Base-by-base conservation (phyloP, 2,329 filamentous ascomycete genomes). In the Verticillium albo-atrum region DNA sequence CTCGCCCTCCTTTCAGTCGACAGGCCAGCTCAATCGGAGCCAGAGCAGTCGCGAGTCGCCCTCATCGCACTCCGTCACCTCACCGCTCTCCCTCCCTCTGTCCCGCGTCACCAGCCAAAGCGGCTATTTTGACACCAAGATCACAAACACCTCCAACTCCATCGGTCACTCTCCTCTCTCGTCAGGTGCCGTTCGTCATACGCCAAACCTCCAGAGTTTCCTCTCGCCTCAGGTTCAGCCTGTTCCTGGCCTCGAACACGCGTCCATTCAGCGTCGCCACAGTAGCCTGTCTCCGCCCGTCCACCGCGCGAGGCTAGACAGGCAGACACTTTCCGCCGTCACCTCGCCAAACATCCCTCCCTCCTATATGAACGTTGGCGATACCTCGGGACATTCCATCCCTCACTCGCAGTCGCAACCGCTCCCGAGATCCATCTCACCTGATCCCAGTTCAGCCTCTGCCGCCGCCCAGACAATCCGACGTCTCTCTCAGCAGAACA, bases 401-500 rank as follows among this genome's bases (percentile, higher is more conserved):
- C 68, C 68, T 20, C 20, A 52, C 27, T 65, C 65, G 6, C 68
- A 73, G 28, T 47, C 42, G 10, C 42, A 47, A 23, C 42, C 42
- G 42, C 42, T 47, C n/a, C 70, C 70, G 25, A 66, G 67, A 32
- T 67, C 68, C 7, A 64, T 62, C 47, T 70, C 68, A n/a, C 68
- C 66, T 10, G 71, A 73, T 52, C 57, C 66, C 9, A 58, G 65
- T 26, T 64, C 67, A 37, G 58, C 64, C 4, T 59, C 63, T 32
- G 35, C 64, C 42, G 57, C 70, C 68, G 55, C 67, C 70, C 71
- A 74, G 47, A 71, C 76, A 28, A 71, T 79, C 28, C 75, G 74
- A 42, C 74, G 74, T 4, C 70, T 79, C 14, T 66, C 75, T 26
- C 74, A 76, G 61, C 78, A 80, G 63, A 78, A 78, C 63, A 66